Percentiles rank a stretch among this genome's conserved stretches.
Conservation (phyloP, 306 rosid genomes). For the Pyrus betulifolia region DNA sequence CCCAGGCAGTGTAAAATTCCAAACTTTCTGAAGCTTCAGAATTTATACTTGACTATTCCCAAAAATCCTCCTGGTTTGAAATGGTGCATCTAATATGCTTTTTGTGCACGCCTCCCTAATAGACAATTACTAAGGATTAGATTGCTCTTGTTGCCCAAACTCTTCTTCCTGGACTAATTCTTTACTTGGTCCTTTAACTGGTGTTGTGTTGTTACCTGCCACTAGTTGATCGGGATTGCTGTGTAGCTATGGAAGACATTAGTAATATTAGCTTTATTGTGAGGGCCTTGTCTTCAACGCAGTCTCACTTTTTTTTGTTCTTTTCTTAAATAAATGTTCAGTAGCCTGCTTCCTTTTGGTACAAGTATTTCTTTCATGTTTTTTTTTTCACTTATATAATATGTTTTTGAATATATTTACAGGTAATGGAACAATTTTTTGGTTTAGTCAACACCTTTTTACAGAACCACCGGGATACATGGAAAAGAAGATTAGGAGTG, state of each 20-base stretch:
- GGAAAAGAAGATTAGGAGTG: slow-evolving; percentile 82
- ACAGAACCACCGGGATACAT: slow-evolving; percentile 64
- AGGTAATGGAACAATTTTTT: slow-evolving; percentile 97
- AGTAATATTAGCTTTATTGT: background rate
- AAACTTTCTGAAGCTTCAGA: background rate
- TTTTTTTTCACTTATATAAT: background rate
- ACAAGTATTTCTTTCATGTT: background rate
- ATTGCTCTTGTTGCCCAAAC: background rate
- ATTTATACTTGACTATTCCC: background rate
- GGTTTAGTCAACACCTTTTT: slow-evolving; percentile 90
- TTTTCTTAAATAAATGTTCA: background rate
- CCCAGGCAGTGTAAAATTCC: background rate
- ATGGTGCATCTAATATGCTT: background rate
- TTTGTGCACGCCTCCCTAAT: background rate
- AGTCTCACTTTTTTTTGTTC: background rate
- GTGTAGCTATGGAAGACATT: background rate
- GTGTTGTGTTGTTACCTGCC: background rate
- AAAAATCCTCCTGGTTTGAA: background rate
- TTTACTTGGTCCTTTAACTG: background rate
- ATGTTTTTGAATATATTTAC: slow-evolving; percentile 16
- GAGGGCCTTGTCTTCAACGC: background rate
- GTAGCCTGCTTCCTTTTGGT: background rate
- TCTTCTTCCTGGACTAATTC: background rate
- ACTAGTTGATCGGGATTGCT: background rate
- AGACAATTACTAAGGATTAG: background rate